phyloP scores from a whole-genome alignment of 352 stramenopile genomes.

The Phytophthora cryptogea region DNA sequence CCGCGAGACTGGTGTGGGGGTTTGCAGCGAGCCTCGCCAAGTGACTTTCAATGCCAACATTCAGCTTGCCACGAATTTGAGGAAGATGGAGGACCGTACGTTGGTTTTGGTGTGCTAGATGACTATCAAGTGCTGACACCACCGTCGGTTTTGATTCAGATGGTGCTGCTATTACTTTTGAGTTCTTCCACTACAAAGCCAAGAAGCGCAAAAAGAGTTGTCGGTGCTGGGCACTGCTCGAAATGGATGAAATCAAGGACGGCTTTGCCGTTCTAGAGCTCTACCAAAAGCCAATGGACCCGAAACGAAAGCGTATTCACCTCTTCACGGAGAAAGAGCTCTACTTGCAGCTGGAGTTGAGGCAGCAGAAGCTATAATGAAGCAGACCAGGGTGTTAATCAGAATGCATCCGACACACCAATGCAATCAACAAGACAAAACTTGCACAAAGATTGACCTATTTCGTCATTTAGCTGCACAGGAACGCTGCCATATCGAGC shows the following conservation, averaged over 20 bases:
- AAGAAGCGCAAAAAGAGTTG: conserved; percentile 83
- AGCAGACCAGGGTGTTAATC: neutral
- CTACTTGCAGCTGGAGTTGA: conserved; percentile 60
- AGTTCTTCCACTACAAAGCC: conserved; percentile 78
- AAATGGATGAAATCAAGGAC: conserved; percentile 67
- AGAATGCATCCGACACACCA: neutral
- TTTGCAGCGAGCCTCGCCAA: conserved; percentile 45
- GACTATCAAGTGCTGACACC: neutral
- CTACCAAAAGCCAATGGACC: conserved; percentile 75
- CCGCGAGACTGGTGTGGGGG: conserved; percentile 50
- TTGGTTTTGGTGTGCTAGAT: neutral
- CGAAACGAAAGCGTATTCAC: conserved; percentile 65
- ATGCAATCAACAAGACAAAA: conserved; percentile 5
- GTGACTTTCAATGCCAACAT: conserved; percentile 52
- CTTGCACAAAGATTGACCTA: neutral
- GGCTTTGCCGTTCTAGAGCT: conserved; percentile 54
- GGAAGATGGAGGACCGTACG: conserved; percentile 63
- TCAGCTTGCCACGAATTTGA: conserved; percentile 52
- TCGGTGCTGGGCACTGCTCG: conserved; percentile 71
- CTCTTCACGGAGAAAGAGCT: conserved; percentile 79
- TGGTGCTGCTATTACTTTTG: conserved; percentile 64
- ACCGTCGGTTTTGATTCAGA: conserved; percentile 31
- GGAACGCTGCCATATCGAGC: conserved; percentile 78
- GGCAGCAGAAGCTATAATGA: conserved; percentile 27
- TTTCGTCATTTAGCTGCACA: conserved; percentile 38